These are phyloP conservation scores for Quercus tomentella DNA, from an alignment of 331 rosid genomes.

Conservation along the genomic window DNA sequence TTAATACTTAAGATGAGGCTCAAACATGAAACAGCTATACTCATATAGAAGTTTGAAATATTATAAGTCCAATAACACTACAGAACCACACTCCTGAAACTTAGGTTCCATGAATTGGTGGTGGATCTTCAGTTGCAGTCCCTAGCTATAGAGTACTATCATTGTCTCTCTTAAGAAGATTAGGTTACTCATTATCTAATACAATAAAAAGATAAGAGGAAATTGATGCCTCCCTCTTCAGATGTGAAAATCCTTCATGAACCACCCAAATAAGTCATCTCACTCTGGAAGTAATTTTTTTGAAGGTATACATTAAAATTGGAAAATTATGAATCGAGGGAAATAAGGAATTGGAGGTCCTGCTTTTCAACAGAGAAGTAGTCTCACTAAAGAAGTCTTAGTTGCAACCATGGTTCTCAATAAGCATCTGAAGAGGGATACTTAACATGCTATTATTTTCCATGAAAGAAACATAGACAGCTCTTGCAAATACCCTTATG, in stretches of 20 bases:
- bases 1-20: neutral
- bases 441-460: neutral
- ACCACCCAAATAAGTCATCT: neutral
- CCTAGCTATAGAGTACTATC: neutral
- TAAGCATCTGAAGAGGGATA: neutral
- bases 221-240: no score
- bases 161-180: neutral
- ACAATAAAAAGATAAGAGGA: no score
- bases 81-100: no score
- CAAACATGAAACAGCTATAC: neutral
- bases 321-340: neutral
- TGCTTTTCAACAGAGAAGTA: neutral
- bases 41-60: neutral
- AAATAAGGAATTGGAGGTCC: neutral
- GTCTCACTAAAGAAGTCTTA: neutral
- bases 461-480: neutral
- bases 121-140: neutral
- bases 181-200: neutral
- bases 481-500: neutral
- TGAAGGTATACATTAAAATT: neutral
- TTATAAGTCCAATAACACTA: neutral
- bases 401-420: neutral
- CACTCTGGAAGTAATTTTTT: neutral
- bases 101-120: no score
- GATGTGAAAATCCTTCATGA: neutral